phyloP scores from a whole-genome alignment of 140 eudicot genomes.

The Anethum foeniculum region DNA sequence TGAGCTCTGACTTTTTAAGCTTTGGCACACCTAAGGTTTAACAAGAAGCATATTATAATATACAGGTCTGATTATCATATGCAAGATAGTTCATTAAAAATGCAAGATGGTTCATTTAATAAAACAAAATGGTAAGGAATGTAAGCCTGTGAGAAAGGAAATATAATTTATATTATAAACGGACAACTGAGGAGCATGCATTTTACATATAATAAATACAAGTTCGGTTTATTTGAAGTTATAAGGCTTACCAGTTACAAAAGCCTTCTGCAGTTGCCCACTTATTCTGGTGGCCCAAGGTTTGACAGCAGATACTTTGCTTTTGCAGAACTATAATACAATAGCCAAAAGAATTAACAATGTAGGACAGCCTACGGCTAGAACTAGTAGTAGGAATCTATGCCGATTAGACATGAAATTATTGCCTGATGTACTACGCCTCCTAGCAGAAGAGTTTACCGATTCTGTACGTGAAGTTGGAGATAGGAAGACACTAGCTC shows the following conservation, averaged over 20 bases:
- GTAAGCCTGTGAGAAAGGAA: not conserved
- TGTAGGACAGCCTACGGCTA: slow-evolving; percentile 35
- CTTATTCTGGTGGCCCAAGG: slow-evolving; percentile 92
- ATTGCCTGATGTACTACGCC: not conserved
- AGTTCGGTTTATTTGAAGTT: not conserved
- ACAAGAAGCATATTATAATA: not conserved
- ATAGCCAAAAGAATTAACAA: slow-evolving; percentile 26
- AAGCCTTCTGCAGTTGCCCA: slow-evolving; percentile 78
- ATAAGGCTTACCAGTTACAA: slow-evolving; percentile 54
- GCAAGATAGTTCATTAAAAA: not conserved
- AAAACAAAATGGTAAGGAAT: not conserved
- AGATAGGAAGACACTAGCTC: slow-evolving; percentile 1
- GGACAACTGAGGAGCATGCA: not conserved
- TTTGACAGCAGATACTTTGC: slow-evolving; percentile 51
- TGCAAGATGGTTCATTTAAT: not conserved
- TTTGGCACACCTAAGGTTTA: slow-evolving; percentile 65
- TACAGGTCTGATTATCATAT: not conserved
- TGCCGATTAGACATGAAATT: not conserved
- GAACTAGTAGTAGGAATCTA: slow-evolving; percentile 23
- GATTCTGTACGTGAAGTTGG: slow-evolving; percentile 23
- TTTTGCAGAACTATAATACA: slow-evolving; percentile 26
- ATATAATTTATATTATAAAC: not conserved
- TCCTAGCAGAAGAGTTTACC: not conserved
- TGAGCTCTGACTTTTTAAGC: slow-evolving; percentile 80
- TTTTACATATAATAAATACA: not conserved